These are phyloP conservation scores for Fagopyrum tataricum DNA, from an alignment of 148 eudicot genomes.

Conservation along the genomic window DNA sequence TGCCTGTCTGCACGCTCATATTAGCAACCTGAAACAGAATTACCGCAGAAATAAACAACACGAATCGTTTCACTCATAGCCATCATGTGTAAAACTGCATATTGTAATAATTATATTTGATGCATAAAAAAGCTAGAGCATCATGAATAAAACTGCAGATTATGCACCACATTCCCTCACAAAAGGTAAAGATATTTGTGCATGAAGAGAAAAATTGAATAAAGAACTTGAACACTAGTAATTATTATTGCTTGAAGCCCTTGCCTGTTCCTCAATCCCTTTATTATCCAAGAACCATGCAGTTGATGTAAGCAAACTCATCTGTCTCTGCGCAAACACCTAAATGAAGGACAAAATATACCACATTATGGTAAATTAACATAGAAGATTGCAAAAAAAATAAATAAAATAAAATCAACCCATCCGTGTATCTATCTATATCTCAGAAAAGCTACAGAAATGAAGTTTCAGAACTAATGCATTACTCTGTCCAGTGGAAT, in stretches of 20 bases:
- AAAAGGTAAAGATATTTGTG: not conserved
- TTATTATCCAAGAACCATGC: conserved; percentile 68
- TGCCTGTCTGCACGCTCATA: conserved; percentile 51
- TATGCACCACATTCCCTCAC: not conserved
- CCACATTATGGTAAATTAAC: no score
- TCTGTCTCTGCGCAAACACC: conserved; percentile 61
- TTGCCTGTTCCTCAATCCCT: conserved; percentile 60
- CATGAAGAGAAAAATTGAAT: no score
- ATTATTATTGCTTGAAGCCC: not conserved
- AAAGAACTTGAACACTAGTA: no score
- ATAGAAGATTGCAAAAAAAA: not conserved
- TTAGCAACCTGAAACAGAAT: conserved; percentile 38
- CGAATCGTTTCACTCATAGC: no score
- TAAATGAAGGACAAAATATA: conserved; percentile 16
- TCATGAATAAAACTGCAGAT: no score
- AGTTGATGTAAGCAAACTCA: conserved; percentile 53
- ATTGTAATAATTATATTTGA: not conserved
- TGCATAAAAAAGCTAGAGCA: not conserved
- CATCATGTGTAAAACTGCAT: not conserved
- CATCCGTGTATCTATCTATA: no score
- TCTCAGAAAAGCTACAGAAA: not conserved
- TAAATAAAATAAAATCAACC: no score
- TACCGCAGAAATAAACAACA: not conserved
- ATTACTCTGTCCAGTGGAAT: conserved; percentile 65
- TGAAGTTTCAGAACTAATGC: conserved; percentile 1